A percentile compares a stretch with the other conserved stretches of the same genome.
Evolutionary conservation across 2,329 filamentous ascomycete species (phyloP).

Genomic region (Alternaria rosae): DNA sequence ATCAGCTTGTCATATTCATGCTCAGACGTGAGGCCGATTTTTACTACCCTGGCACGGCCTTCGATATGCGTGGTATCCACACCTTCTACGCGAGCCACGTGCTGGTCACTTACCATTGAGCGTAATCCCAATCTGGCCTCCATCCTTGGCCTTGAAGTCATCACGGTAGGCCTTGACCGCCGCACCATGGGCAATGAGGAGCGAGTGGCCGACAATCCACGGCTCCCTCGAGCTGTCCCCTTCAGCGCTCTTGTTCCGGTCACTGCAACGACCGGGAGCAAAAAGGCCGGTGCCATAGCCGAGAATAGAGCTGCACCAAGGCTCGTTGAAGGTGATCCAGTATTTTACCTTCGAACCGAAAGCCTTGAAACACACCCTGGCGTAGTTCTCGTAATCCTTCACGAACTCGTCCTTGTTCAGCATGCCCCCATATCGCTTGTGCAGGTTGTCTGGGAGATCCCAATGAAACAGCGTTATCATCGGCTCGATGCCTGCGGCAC

Average conservation of each 20-base stretch:
- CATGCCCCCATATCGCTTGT: conserved; percentile 82
- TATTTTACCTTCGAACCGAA: conserved; percentile 78
- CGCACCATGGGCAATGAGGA: conserved; percentile 79
- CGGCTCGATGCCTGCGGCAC: conserved; percentile 77
- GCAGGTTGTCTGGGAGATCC: conserved; percentile 81
- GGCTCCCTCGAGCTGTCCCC: conserved; percentile 80
- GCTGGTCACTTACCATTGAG: conserved; percentile 69
- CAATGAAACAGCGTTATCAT: conserved; percentile 88
- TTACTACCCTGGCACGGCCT: neutral
- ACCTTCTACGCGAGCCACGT: conserved; percentile 21
- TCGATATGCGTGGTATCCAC: conserved; percentile 21
- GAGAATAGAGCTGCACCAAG: conserved; percentile 82
- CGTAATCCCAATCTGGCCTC: conserved; percentile 85
- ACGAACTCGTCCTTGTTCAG: conserved; percentile 84
- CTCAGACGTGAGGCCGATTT: neutral
- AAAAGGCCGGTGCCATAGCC: conserved; percentile 81
- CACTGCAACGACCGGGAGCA: conserved; percentile 82
- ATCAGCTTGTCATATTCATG: conserved; percentile 23
- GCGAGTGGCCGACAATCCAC: conserved; percentile 82
- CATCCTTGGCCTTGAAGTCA: conserved; percentile 76
- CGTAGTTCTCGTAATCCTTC: conserved; percentile 80
- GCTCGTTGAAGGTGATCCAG: conserved; percentile 93
- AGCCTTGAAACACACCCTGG: conserved; percentile 76
- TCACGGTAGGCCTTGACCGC: conserved; percentile 84
- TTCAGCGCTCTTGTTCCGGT: conserved; percentile 72